Conservation (phyloP, 768 basidiomycete genomes). For the Heimioporus sp. region DNA sequence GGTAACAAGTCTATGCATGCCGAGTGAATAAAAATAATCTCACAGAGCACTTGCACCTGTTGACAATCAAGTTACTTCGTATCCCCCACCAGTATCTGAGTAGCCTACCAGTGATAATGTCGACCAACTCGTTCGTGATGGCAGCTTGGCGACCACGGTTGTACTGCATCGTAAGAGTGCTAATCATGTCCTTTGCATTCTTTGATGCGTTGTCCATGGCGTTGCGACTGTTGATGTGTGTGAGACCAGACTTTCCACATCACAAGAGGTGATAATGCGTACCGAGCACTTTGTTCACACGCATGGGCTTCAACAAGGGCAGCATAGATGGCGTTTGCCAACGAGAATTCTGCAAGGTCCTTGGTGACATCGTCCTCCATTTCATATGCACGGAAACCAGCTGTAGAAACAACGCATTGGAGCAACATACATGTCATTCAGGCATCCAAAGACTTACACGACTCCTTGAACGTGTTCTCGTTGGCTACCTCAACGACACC, state of each 20-base stretch:
- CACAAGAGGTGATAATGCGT: conserved; percentile 13
- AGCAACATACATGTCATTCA: conserved; percentile 5
- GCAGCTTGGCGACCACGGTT: conserved; percentile 98
- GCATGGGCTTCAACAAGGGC: conserved; percentile 94
- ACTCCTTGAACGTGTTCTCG: conserved; percentile 76
- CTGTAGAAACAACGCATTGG: conserved; percentile 33
- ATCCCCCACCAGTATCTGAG: background rate
- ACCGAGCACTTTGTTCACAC: conserved; percentile 92
- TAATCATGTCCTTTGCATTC: conserved; percentile 96
- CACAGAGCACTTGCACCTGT: conserved; percentile 51
- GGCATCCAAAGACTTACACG: conserved; percentile 50
- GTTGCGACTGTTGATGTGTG: conserved; percentile 57
- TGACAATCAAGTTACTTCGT: background rate
- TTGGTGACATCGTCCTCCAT: conserved; percentile 95
- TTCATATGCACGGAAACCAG: conserved; percentile 93
- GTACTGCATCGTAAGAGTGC: conserved; percentile 85
- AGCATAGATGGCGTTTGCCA: conserved; percentile 95
- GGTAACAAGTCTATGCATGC: conserved; percentile 12
- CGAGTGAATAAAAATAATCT: conserved; percentile 13
- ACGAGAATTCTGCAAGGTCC: conserved; percentile 91
- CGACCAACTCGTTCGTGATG: conserved; percentile 93
- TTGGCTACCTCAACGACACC: conserved; percentile 74
- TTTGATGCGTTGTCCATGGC: conserved; percentile 99
- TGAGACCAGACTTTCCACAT: background rate
- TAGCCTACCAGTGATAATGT: conserved; percentile 81